phyloP scores from a whole-genome alignment of 2,329 filamentous ascomycete species.

The Xylogone sp. region DNA sequence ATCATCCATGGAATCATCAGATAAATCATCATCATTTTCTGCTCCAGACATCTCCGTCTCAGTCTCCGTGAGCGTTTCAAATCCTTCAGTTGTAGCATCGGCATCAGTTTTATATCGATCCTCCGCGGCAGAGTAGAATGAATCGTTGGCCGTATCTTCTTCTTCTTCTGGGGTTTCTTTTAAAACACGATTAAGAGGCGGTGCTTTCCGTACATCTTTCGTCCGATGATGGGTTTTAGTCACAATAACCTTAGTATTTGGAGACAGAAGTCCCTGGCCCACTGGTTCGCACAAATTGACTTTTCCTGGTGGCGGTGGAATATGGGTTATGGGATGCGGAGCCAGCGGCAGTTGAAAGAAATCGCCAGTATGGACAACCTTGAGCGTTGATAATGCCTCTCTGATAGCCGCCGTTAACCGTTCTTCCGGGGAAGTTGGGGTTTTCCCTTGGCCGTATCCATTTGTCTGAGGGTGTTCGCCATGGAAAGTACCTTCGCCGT shows the following conservation, averaged over 20 bases:
- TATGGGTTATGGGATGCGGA: slow-evolving; percentile 82
- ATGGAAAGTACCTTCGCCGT: slow-evolving; percentile 79
- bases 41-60: slow-evolving; percentile 56
- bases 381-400: slow-evolving; percentile 67
- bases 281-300: slow-evolving; percentile 94
- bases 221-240: slow-evolving; percentile 56
- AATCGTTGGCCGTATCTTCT: slow-evolving; percentile 83
- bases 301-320: slow-evolving; percentile 77
- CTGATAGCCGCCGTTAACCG: slow-evolving; percentile 65
- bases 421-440: slow-evolving; percentile 42
- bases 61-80: slow-evolving; percentile 56
- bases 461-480: slow-evolving; percentile 51
- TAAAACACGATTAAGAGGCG: slow-evolving; percentile 47
- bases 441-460: slow-evolving; percentile 33
- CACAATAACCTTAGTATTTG: slow-evolving; percentile 80
- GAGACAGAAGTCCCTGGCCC: slow-evolving; percentile 75
- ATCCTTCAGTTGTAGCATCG: slow-evolving; percentile 54
- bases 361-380: slow-evolving; percentile 81
- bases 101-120: slow-evolving; percentile 59
- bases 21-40: slow-evolving; percentile 73
- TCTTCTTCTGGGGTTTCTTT: slow-evolving; percentile 60
- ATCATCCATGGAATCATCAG: slow-evolving; percentile 88
- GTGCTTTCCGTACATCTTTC: slow-evolving; percentile 46
- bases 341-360: slow-evolving; percentile 72
- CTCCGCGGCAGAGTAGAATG: slow-evolving; percentile 90